Percentiles rank a stretch among this genome's conserved stretches.
These are phyloP conservation scores for Bryopsis sp. DNA, from an alignment of 139 green algal species.

Conservation along the genomic window DNA sequence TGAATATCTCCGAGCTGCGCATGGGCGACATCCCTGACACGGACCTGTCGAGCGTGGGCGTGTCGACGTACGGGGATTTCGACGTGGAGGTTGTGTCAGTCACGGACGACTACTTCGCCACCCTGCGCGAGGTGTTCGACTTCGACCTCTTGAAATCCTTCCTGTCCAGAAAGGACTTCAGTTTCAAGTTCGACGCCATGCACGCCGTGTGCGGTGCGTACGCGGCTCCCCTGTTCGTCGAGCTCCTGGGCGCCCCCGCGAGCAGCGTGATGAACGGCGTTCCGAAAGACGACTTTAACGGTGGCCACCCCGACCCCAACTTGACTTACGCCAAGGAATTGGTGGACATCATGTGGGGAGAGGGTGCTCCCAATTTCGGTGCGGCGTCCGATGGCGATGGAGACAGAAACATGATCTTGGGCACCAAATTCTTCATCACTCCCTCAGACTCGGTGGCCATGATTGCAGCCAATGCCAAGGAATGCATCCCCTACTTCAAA, in stretches of 20 bases:
- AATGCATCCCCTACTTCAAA: slow-evolving; percentile 97
- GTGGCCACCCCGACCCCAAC: slow-evolving; percentile 97
- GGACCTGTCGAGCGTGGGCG: slow-evolving; percentile 71
- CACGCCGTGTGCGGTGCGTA: slow-evolving; percentile 95
- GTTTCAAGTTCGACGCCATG: slow-evolving; percentile 91
- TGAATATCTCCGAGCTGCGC: slow-evolving; percentile 71
- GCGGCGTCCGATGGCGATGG: slow-evolving; percentile 87
- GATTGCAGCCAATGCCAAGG: slow-evolving; percentile 93
- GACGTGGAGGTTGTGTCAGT: slow-evolving; percentile 93
- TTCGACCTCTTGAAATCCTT: slow-evolving; percentile 81
- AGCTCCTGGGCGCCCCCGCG: slow-evolving; percentile 37
- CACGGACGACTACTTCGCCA: slow-evolving; percentile 85
- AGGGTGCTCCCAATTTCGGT: slow-evolving; percentile 70
- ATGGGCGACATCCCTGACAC: slow-evolving; percentile 89
- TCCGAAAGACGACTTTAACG: slow-evolving; percentile 84
- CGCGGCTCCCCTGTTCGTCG: slow-evolving; percentile 82
- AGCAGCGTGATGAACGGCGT: slow-evolving; percentile 42
- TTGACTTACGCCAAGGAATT: slow-evolving; percentile 97
- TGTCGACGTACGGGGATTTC: slow-evolving; percentile 77
- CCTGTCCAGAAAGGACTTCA: slow-evolving; percentile 79
- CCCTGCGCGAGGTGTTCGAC: slow-evolving; percentile 90
- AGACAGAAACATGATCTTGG: slow-evolving; percentile 99
- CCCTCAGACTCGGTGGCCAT: slow-evolving; percentile 95
- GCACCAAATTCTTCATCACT: slow-evolving; percentile 93
- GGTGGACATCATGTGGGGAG: slow-evolving; percentile 79